A percentile compares a stretch with the other conserved stretches of the same genome.
These are phyloP conservation scores for Wickerhamiella siamensis DNA, from an alignment of 805 yeast species.

Conservation along the genomic window DNA sequence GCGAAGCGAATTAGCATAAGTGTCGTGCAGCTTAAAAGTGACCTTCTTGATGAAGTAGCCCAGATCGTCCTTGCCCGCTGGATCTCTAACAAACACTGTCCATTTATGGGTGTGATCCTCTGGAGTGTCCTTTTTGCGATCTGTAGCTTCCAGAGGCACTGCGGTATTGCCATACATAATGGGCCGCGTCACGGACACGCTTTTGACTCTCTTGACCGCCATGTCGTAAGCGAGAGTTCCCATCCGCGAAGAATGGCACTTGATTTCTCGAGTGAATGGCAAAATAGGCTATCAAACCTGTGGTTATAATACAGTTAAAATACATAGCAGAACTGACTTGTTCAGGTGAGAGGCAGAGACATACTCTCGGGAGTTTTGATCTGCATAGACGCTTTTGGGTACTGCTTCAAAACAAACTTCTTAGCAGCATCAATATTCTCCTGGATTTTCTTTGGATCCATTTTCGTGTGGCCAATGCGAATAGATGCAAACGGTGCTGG, in stretches of 20 bases:
- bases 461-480: slow-evolving; percentile 17
- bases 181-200: slow-evolving; percentile 61
- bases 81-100: slow-evolving; percentile 84
- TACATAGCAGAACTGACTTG: no score
- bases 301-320: no score
- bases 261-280: no score
- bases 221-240: not conserved
- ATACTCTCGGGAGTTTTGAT: slow-evolving; percentile 18
- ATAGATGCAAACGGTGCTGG: slow-evolving; percentile 10
- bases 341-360: no score
- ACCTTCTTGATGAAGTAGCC: slow-evolving; percentile 76
- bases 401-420: slow-evolving; percentile 3
- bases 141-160: slow-evolving; percentile 40
- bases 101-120: slow-evolving; percentile 88
- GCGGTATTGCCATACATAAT: slow-evolving; percentile 73
- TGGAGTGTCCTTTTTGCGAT: slow-evolving; percentile 49
- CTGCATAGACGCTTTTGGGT: slow-evolving; percentile 12
- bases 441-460: slow-evolving; percentile 14
- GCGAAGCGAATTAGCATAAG: slow-evolving; percentile 77
- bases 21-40: slow-evolving; percentile 88
- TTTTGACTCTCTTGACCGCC: slow-evolving; percentile 24
- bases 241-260: no score
- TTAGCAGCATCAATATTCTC: slow-evolving; percentile 14
- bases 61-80: slow-evolving; percentile 57
- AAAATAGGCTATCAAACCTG: no score